Evolutionary conservation across 148 eudicot species (phyloP), one percentile per base, ranked within the genome.

Genomic region (Nepenthes mirabilis): DNA sequence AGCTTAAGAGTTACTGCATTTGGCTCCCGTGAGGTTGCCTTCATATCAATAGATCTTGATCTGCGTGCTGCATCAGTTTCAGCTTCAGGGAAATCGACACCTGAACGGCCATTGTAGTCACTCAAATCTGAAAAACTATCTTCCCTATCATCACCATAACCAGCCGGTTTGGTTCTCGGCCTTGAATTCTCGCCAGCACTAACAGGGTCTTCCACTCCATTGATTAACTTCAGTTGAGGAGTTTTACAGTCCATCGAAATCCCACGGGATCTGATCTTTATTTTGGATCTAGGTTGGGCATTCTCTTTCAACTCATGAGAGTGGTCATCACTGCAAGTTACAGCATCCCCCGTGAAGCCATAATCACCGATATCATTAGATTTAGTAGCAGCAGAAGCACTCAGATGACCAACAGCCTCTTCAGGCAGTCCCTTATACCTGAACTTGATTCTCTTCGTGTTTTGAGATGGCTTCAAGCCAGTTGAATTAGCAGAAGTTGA

Each of bases 31-130:
- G 77, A 78, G 71, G 82, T 73, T 61, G 82, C 74, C 68, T 80
- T 83, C 63, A 83, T 70, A 67, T 77, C 82, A 64, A 77, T 74
- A 48, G 87, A 83, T 78, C 95, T 83, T 56, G 83, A 69, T 71
- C 95, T 78, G 56, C 84, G 90, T 53, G 56, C 68, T n/a, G 80
- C 73, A 74, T 82, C 84, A 43, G 83, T 70, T 69, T 67, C 88
- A 70, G 70, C 69, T 66, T 87, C 89, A 51, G 82, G 75, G 34
- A 64, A 66, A 52, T 83, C 84, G 65, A 60, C 37, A 59, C 56
- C 81, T 57, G 54, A 61, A 67, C 49, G 72, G 37, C 68, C 66
- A 55, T 66, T 55, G 54, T 43, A 13, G 59, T 60, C 40, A 34
- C 74, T 66, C 13, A 64, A 54, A 59, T 74, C 66, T 9, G 73